A percentile compares a stretch with the other conserved stretches of the same genome.
Evolutionary conservation across 2,329 filamentous ascomycete species (phyloP).

Genomic region (Chaetoscypha palmicola): DNA sequence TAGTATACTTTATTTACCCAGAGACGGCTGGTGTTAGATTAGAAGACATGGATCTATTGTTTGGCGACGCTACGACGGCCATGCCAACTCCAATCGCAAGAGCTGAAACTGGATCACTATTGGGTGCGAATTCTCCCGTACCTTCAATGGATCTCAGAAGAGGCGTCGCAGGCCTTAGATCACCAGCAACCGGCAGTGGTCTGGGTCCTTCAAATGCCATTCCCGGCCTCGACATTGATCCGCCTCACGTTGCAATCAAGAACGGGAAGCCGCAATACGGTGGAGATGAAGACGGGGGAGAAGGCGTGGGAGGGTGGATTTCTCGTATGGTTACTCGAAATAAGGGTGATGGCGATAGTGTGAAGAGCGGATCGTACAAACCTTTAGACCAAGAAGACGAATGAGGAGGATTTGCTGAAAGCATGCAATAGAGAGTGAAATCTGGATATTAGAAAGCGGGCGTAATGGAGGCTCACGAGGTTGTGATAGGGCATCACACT

Average conservation of each 20-base stretch:
- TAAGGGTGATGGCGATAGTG: constrained; percentile 33
- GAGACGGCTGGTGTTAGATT: constrained; percentile 92
- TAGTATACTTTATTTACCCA: constrained; percentile 96
- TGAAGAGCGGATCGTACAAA: constrained; percentile 28
- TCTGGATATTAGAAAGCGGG: constrained; percentile 14
- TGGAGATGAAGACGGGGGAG: constrained; percentile 19
- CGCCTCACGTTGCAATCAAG: constrained; percentile 53
- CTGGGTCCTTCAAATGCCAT: constrained; percentile 61
- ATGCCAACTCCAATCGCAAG: constrained; percentile 71
- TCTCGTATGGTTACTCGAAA: constrained; percentile 54
- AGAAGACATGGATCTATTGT: constrained; percentile 93
- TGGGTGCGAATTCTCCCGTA: constrained; percentile 70
- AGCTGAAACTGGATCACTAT: constrained; percentile 75
- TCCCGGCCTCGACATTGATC: constrained; percentile 74
- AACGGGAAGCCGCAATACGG: constrained; percentile 42
- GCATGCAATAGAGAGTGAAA: constrained; percentile 2
- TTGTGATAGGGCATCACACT: constrained; percentile 10
- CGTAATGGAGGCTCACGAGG: constrained; percentile 9
- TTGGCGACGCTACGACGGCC: constrained; percentile 84
- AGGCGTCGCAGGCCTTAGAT: constrained; percentile 28
- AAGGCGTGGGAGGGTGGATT: constrained; percentile 64
- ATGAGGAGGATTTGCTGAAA: neutral
- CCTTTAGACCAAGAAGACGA: constrained; percentile 38
- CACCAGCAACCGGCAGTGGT: constrained; percentile 28
- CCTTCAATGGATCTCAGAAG: constrained; percentile 67